Base-by-base conservation (phyloP, 768 basidiomycete genomes). In the Tremella fuciformis region DNA sequence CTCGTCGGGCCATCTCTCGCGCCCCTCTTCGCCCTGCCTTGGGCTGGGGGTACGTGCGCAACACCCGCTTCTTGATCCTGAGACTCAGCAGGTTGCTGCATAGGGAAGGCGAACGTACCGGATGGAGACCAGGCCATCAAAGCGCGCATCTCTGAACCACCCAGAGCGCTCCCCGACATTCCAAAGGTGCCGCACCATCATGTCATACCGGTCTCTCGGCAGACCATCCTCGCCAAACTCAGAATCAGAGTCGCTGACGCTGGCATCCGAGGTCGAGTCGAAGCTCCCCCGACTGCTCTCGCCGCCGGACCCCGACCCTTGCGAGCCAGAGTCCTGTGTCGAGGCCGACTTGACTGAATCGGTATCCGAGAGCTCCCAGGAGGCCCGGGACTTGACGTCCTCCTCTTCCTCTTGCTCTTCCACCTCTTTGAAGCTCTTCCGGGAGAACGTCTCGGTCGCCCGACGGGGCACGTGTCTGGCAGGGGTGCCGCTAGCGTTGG, bases 181-280 rank as follows among this genome's bases (percentile, higher is more conserved):
- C 71, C 69, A 73, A 24, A 76, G 60, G 61, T 76, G 73, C 13
- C 66, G 54, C 15, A 67, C 66, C 74, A 76, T 76, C 64, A 76
- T 64, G 50, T 73, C 71, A 37, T 64, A 73, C 42, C 65, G 50
- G 55, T 73, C 69, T 40, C 58, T 58, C 15, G 54, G 50, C 24
- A 42, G 50, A 7, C 53, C 65, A 18, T 60, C 64, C 25, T 65
- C 58, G 26, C 67, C 68, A 21, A 53, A 38, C 39, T 69, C 62
- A 2, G 57, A 59, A 29, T 66, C 66, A 11, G 54, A 50, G 13
- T 53, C 55, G 24, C 53, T 55, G n/a, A 22, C 6, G 42, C 42
- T 46, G 7, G 63, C 63, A 16, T 50, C 53, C 7, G 51, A 41
- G 4, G 53, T 52, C 15, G 56, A 62, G 21, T 58, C 60, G 18